phyloP scores from a whole-genome alignment of 2,329 filamentous ascomycete species.

The Alternaria sp. region DNA sequence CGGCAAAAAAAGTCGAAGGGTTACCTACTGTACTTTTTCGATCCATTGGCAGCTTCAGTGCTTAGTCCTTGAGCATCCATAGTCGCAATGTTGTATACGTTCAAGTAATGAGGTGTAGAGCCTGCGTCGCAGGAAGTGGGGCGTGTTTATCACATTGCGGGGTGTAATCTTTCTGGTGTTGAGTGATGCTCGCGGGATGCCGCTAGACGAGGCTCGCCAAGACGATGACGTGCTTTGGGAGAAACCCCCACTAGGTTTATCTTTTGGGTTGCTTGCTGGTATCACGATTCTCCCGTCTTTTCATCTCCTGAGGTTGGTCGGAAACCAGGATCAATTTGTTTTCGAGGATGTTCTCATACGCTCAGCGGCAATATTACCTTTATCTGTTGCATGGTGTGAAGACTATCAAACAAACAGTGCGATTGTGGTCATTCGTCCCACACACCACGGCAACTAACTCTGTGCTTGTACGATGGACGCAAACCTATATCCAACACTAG shows the following conservation, averaged over 20 bases:
- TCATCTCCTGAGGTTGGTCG: no score
- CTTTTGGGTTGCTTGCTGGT: no score
- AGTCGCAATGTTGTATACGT: conserved; percentile 12
- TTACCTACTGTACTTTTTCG: conserved; percentile 28
- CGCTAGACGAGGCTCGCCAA: conserved; percentile 37
- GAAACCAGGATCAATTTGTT: no score
- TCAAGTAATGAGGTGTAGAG: conserved; percentile 15
- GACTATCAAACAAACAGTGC: conserved; percentile 11
- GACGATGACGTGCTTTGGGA: conserved; percentile 43
- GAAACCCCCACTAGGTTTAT: no score
- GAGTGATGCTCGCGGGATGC: conserved; percentile 29
- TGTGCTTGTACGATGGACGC: conserved; percentile 2
- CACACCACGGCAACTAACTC: conserved; percentile 1
- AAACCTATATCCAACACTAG: conserved; percentile 11
- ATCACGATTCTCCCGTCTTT: no score
- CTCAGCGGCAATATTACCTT: no score
- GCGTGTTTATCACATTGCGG: conserved; percentile 33
- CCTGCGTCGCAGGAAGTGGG: conserved; percentile 24
- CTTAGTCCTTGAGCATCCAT: conserved; percentile 34
- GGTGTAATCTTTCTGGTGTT: conserved; percentile 37
- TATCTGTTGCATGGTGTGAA: background rate
- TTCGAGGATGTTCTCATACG: no score
- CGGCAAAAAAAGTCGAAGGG: conserved; percentile 3
- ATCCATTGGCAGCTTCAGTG: conserved; percentile 31
- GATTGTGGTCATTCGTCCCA: conserved; percentile 14